phyloP scores from a whole-genome alignment of 495 filamentous ascomycete genomes.

The Aspergillus sclerotioniger region DNA sequence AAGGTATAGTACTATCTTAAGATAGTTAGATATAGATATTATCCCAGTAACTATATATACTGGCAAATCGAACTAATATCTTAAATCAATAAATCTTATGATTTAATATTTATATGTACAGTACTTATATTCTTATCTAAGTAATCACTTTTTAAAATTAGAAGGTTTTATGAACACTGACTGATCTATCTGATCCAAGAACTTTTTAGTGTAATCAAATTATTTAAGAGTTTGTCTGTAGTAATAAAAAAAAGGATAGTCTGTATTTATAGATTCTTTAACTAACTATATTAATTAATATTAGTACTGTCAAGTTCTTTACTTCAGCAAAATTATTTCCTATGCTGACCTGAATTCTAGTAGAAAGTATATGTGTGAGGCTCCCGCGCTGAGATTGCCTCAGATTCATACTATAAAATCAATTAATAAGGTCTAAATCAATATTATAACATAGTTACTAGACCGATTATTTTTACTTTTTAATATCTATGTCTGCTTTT shows the following conservation, averaged over 20 bases:
- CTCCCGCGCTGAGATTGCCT: slow-evolving; percentile 1
- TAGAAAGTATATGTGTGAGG: not conserved
- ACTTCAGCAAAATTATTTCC: slow-evolving; percentile 1
- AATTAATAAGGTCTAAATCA: not conserved
- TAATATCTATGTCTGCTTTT: slow-evolving; percentile 1
- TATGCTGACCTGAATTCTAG: not conserved
- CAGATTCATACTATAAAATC: not conserved
- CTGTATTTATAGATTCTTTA: not conserved
- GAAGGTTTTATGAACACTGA: not conserved
- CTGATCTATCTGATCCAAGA: not conserved
- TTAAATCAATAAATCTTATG: not conserved
- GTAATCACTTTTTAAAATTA: not conserved
- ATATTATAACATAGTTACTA: not conserved
- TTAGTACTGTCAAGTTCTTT: slow-evolving; percentile 1
- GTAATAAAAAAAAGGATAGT: slow-evolving; percentile 1
- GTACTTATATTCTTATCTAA: not conserved
- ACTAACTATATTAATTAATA: not conserved
- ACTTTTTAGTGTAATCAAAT: not conserved
- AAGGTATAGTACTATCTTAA: not conserved
- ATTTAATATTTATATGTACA: not conserved
- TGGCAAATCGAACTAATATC: slow-evolving; percentile 1
- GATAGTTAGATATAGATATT: not conserved
- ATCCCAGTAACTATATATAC: not conserved
- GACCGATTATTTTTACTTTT: not conserved
- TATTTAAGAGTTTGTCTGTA: too few species aligned